Evolutionary conservation across 768 basidiomycete genomes (phyloP), one percentile per base, ranked within the genome.

Genomic region (Suillus spraguei): DNA sequence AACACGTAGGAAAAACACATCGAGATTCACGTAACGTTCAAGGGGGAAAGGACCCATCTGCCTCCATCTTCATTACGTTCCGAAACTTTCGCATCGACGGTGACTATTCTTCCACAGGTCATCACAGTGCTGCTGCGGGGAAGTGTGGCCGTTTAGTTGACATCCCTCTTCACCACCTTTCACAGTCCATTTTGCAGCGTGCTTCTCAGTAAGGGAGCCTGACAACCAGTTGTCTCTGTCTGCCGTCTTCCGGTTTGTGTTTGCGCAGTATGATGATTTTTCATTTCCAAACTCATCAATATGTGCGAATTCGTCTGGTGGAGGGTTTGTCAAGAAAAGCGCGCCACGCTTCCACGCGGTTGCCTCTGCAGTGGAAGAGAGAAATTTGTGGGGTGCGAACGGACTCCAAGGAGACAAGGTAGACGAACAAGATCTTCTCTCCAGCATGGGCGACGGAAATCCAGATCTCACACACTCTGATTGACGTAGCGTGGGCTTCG

Each of bases 271-370:
- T 10, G 39, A 10, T 28, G 39, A 10, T 28, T 41, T 58, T 61
- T 11, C 16, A 6, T 24, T 20, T 66, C 63, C 71, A 39, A 69
- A 67, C 33, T 24, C 62, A 9, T 60, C 59, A 4, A 60, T 65
- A 8, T 39, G 35, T 24, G n/a, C 47, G 5, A 35, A 22, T 63
- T 65, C 70, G 3, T 59, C 63, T n/a, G 16, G 60, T 8, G 64
- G 69, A 16, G 59, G 61, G 47, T 71, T 65, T 6, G 64, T 24
- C 7, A 65, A 2, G 49, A 59, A 64, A 1, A 72, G 65, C 54
- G 64, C 64, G 2, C 69, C 64, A 0, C 65, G 63, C 16, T 61
- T 41, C 65, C 71, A 69, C 8, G 62, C 52, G 20, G 36, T 22
- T 6, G 69, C 47, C 17, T 56, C 55, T 11, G 22, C 20, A 39